Conservation (phyloP, 106 monocot species). For the Agapanthus africanus region DNA sequence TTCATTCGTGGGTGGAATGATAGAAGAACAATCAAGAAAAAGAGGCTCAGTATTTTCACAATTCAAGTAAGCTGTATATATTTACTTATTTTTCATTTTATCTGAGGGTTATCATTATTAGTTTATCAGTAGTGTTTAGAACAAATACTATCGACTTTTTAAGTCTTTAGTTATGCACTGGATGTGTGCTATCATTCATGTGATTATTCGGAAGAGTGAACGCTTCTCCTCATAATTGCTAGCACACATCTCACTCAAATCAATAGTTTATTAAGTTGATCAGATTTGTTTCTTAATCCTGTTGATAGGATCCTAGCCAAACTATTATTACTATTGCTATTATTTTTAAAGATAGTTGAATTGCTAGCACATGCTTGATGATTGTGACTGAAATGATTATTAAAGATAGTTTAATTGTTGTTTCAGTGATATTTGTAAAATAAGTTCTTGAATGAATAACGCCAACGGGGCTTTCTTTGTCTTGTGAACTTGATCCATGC, state of each 20-base stretch:
- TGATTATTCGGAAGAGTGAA: no score
- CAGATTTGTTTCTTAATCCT: not conserved
- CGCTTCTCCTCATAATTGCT: no score
- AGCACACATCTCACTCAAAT: not conserved
- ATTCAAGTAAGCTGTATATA: conserved; percentile 25
- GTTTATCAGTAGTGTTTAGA: not conserved
- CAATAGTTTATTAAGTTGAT: not conserved
- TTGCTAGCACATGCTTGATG: not conserved
- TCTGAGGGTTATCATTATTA: not conserved
- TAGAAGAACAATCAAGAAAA: conserved; percentile 15
- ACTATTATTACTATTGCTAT: not conserved
- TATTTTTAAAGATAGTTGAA: not conserved
- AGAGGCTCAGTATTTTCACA: conserved; percentile 10
- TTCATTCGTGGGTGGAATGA: conserved; percentile 27
- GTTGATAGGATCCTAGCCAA: no score
- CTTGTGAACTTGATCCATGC: not conserved
- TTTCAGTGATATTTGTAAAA: not conserved
- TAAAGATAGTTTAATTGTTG: not conserved
- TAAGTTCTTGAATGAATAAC: not conserved
- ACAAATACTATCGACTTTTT: not conserved
- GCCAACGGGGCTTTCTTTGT: no score
- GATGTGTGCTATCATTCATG: not conserved
- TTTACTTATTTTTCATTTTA: not conserved
- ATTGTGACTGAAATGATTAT: not conserved
- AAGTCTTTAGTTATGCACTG: not conserved